Conservation (phyloP, 768 basidiomycete genomes). For the Rhizopogon rudus region DNA sequence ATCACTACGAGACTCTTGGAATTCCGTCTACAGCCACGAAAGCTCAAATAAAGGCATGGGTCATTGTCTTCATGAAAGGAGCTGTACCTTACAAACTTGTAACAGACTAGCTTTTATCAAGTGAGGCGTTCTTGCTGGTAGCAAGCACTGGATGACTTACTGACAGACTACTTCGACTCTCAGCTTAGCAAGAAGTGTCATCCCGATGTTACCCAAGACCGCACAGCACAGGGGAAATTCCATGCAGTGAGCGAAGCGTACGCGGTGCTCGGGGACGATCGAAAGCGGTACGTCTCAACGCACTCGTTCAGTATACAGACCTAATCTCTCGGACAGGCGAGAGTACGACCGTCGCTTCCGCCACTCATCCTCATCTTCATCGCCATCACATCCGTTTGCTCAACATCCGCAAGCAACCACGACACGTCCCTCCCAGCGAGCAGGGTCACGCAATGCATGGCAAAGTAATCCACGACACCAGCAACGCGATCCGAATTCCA, state of each 20-base stretch:
- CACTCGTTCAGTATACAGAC: too few species aligned
- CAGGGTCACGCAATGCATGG: conserved; percentile 23
- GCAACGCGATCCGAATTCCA: conserved; percentile 6
- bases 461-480: conserved; percentile 11
- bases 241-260: conserved; percentile 46
- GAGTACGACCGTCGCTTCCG: conserved; percentile 25
- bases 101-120: conserved; percentile 27
- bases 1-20: conserved; percentile 25
- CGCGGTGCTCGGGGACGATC: conserved; percentile 38
- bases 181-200: conserved; percentile 47
- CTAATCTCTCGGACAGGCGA: conserved; percentile 15
- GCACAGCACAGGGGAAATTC: conserved; percentile 33
- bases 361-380: background rate
- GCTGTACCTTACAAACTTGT: background rate
- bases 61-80: background rate
- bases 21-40: conserved; percentile 24
- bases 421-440: conserved; percentile 17
- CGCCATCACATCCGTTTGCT: background rate
- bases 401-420: conserved; percentile 29
- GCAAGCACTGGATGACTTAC: background rate
- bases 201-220: conserved; percentile 39
- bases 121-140: conserved; percentile 7
- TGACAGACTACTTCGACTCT: background rate
- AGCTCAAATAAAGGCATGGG: conserved; percentile 27
- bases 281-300: conserved; percentile 31